Conservation (phyloP, 345 rosid genomes). For the Bruguiera gymnorhiza region DNA sequence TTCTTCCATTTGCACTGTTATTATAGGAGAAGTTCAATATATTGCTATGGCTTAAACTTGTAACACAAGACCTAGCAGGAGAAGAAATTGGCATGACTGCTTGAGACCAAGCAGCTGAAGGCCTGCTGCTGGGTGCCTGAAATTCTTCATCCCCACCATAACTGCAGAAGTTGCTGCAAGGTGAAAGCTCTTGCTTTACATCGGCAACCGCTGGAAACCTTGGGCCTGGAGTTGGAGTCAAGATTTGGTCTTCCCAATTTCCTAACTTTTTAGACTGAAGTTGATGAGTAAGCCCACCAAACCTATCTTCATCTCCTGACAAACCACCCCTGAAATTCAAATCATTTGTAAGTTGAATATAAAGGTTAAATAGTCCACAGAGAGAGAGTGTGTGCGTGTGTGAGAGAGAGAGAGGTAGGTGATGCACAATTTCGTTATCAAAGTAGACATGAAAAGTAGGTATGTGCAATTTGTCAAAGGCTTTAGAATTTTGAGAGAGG, state of each 20-base stretch:
- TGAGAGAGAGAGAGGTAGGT: too few species aligned
- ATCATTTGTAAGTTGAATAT: background rate
- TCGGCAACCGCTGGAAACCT: conserved; percentile 19
- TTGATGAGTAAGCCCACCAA: conserved; percentile 13
- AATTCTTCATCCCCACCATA: conserved; percentile 32
- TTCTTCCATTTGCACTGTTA: conserved; percentile 19
- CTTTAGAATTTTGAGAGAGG: background rate
- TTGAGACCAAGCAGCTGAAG: conserved; percentile 14
- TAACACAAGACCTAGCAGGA: conserved; percentile 40
- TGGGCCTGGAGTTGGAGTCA: conserved; percentile 24
- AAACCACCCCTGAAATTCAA: conserved; percentile 36
- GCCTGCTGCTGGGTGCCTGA: conserved; percentile 11
- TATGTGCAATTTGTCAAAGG: too few species aligned
- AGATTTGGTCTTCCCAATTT: conserved; percentile 42
- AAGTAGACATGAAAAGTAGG: too few species aligned
- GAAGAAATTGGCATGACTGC: conserved; percentile 36
- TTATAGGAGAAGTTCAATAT: conserved; percentile 42
- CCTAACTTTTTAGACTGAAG: conserved; percentile 33
- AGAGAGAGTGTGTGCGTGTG: background rate
- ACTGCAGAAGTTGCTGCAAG: conserved; percentile 28
- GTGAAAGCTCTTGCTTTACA: conserved; percentile 44
- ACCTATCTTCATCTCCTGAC: conserved; percentile 38
- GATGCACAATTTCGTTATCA: too few species aligned
- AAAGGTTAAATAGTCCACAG: background rate
- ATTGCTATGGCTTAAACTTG: conserved; percentile 28